phyloP scores from a whole-genome alignment of 306 rosid species.

The Betula pendula region DNA sequence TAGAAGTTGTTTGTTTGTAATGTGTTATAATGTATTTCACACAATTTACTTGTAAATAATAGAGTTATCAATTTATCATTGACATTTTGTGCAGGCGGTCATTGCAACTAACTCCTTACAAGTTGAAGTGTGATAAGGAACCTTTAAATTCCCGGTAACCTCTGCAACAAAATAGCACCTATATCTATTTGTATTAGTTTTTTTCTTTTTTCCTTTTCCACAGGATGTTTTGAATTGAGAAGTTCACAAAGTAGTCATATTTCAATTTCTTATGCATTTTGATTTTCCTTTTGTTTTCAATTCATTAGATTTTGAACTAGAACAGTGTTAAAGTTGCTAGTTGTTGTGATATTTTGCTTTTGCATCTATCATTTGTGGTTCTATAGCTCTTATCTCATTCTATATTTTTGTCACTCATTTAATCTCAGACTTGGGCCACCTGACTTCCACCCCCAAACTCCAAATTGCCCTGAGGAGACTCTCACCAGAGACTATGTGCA shows the following conservation, averaged over 20 bases:
- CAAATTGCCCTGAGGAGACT: slow-evolving; percentile 89
- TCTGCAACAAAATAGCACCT: slow-evolving; percentile 24
- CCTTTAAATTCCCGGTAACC: slow-evolving; percentile 70
- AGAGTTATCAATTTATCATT: background rate
- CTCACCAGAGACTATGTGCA: slow-evolving; percentile 80
- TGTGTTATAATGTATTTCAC: background rate
- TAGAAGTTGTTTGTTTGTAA: background rate
- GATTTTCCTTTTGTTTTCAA: background rate
- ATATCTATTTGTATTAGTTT: background rate
- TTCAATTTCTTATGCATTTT: background rate
- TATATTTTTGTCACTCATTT: slow-evolving; percentile 26
- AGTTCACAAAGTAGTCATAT: background rate
- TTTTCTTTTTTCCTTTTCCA: background rate
- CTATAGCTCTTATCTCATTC: slow-evolving; percentile 12
- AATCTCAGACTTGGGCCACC: slow-evolving; percentile 89
- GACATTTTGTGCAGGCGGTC: slow-evolving; percentile 63
- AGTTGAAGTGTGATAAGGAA: slow-evolving; percentile 93
- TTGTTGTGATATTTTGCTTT: background rate
- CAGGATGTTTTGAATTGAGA: background rate
- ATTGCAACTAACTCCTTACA: slow-evolving; percentile 64
- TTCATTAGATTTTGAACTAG: background rate
- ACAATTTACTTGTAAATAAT: background rate
- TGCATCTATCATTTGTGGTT: background rate
- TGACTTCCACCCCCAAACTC: slow-evolving; percentile 77
- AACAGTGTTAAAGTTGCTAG: background rate